Base-by-base conservation (phyloP, 805 yeast genomes). In the Yamadazyma sp. region DNA sequence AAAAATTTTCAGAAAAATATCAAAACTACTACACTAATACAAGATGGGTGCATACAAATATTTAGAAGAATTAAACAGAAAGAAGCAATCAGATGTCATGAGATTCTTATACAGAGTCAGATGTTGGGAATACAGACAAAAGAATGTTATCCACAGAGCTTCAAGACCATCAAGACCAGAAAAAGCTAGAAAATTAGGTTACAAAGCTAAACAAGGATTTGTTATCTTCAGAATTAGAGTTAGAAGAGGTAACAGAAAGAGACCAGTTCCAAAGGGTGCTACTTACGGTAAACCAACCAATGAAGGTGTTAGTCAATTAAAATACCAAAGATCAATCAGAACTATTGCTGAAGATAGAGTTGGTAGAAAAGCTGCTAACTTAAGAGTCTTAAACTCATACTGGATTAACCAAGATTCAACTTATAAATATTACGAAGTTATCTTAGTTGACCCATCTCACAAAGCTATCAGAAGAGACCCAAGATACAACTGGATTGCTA, bases 261-360 rank as follows among this genome's bases (percentile, higher is more conserved):
- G 96, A 79, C 97, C 97, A 62, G 97, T 84, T 63, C 88, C 94
- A 78, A 93, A 93, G 93, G 98, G 98, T 86, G 98, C 97, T 66
- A 93, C 98, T 70, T 91, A 93, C 83, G 98, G 98, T 86, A 93
- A 93, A 86, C 98, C 98, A 83, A 93, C 98, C 80, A 93, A 93
- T 95, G 95, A 87, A 79, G 98, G 98, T 86, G 93, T 93, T 58
- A 81, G 80, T 80, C 97, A 93, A 75, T 86, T 93, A 78, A 93
- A 93, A 80, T 89, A 88, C 95, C 98, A 93, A 80, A 87, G 91
- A 76, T 83, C 96, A 50, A 78, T 87, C 73, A 87, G 95, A 76
- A 80, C 96, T 60, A 89, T 96, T 62, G 98, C 98, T 63, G 98
- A 93, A 80, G 98, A 93, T 81, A 86, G 98, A 79, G 95, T 91